These are phyloP conservation scores for Thielaviopsis ethacetica DNA, from an alignment of 2,329 filamentous ascomycete species.

Conservation along the genomic window DNA sequence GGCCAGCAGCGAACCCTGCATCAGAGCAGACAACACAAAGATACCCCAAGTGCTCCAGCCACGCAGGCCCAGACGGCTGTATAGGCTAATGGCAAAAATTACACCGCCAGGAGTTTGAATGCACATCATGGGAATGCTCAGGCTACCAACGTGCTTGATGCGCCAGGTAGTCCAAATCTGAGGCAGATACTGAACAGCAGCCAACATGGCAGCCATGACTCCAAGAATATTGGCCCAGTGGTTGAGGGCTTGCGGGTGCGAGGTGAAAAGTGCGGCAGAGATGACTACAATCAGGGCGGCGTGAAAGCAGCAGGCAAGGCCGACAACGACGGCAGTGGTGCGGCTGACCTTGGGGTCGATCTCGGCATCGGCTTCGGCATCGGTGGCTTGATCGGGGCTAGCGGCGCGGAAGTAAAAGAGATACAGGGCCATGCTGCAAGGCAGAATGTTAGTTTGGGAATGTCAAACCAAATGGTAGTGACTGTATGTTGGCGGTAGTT, in stretches of 20 bases:
- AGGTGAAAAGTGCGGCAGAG: conserved; percentile 49
- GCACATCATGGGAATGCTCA: conserved; percentile 96
- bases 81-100: conserved; percentile 74
- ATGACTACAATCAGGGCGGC: conserved; percentile 54
- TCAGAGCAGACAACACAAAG: conserved; percentile 66
- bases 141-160: conserved; percentile 70
- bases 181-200: conserved; percentile 81
- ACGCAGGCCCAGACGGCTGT: conserved; percentile 56
- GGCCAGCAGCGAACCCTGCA: conserved; percentile 66
- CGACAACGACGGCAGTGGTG: conserved; percentile 64
- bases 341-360: conserved; percentile 45
- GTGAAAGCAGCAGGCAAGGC: conserved; percentile 56
- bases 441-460: not conserved
- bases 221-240: conserved; percentile 78
- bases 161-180: conserved; percentile 87
- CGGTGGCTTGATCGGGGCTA: conserved; percentile 24
- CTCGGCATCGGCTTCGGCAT: conserved; percentile 24
- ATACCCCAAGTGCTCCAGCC: conserved; percentile 97
- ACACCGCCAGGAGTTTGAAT: conserved; percentile 92
- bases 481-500: not conserved
- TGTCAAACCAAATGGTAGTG: not conserved
- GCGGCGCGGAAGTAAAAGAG: conserved; percentile 77
- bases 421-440: conserved; percentile 67
- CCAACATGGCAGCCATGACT: conserved; percentile 59
- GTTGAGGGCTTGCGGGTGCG: conserved; percentile 46